Conservation (phyloP, 768 basidiomycete species). For the Mycena leptocephala region DNA sequence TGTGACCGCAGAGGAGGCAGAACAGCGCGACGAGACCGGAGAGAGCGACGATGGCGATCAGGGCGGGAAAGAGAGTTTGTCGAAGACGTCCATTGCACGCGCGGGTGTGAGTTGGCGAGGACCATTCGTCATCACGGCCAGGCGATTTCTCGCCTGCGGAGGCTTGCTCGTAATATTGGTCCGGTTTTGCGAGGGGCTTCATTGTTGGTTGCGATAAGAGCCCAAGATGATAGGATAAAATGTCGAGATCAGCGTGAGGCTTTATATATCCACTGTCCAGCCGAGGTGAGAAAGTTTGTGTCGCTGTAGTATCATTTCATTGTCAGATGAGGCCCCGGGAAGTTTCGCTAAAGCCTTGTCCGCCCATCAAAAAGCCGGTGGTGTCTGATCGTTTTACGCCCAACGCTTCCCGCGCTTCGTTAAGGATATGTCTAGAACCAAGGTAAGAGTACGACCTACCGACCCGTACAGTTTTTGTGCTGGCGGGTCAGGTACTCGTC, state of each 20-base stretch:
- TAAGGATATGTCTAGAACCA: background rate
- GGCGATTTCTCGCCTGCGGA: background rate
- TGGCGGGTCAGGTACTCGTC: background rate
- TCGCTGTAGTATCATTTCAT: background rate
- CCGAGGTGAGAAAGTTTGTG: background rate
- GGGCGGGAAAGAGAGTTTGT: constrained; percentile 53
- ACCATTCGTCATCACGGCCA: constrained; percentile 15
- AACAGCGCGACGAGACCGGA: constrained; percentile 49
- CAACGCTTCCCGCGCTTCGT: background rate
- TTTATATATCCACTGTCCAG: background rate
- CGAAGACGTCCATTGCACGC: constrained; percentile 47
- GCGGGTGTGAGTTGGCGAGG: background rate
- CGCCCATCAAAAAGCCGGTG: background rate
- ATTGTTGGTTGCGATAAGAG: background rate
- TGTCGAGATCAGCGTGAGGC: background rate
- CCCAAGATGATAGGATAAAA: background rate
- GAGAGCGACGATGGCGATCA: constrained; percentile 49
- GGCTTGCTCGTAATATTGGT: background rate
- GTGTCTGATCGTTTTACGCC: background rate
- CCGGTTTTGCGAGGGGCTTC: background rate
- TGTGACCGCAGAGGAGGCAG: constrained; percentile 29
- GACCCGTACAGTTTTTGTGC: background rate
- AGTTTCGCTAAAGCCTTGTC: no score
- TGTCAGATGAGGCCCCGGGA: background rate
- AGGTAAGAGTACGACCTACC: background rate